Evolutionary conservation across 805 yeast genomes (phyloP), one percentile per base, ranked within the genome.

Genomic region (Naumovozyma dairenensis): DNA sequence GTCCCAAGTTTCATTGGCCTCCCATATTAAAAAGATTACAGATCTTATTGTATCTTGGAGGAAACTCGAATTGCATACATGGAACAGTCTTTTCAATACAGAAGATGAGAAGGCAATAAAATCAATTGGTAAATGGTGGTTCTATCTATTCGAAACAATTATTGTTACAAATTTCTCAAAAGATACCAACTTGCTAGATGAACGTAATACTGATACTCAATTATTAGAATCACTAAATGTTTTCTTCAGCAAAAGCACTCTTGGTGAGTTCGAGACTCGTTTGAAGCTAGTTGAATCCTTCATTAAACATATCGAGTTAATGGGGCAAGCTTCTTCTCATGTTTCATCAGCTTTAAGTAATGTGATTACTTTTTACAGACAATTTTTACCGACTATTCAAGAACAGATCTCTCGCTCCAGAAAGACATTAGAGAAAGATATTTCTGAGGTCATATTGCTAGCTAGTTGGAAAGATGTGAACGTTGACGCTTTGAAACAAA

Each of bases 391-490:
- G 0, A 45, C 53, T 1, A 61, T 89, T n/a, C 52, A 55, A 2
- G 70, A 67, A 0, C 55, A 60, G 8, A 50, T 86, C 7, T 47
- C 45, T 0, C 49, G 51, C 1, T 67, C 68, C 1, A 76, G 68
- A 53, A 73, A 69, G 46, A 55, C 59, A 3, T 60, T 89, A 22
- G 84, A 78, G 38, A 89, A 87, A 51, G 85, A 85, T 32, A 72
- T 92, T 8, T 68, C 75, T 22, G 98, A 92, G 37, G 78, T 86
- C 3, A 85, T 92, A 28, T 60, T 84, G 29, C 65, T 92, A 12
- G 96, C 98, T 1, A 83, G 95, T 49, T 93, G 97, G 97, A 86
- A 87, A 46, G 99, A 92, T 60, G 87, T 86, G 9, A 93, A 92
- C 49, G 74, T 86, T 28, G 93, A 82, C 51, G 95, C 98, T 0